Base-by-base conservation (phyloP, 805 yeast genomes). In the Candida chilensis region DNA sequence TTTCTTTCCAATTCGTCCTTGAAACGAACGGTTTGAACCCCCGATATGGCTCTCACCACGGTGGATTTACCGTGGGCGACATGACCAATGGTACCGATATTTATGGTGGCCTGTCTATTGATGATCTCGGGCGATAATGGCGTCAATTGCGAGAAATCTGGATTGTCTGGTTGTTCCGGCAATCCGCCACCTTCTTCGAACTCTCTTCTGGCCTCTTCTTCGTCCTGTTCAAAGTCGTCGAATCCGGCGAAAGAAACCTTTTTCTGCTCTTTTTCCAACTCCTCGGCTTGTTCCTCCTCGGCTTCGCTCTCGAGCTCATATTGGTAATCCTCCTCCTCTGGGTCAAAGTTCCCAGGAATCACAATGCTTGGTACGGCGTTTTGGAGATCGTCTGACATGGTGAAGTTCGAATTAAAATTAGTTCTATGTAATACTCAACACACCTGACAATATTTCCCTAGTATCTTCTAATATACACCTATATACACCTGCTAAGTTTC, bases 1-100 rank as follows among this genome's bases (percentile, higher is more conserved):
- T 92, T 92, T 75, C 99, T 86, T 71, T 92, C 98, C 53, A 92
- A 73, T 67, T 92, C 99, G 65, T 90, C 95, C 71, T 92, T 92
- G 74, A 92, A 92, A 65, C 99, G 82, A 40, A 92, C 99, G 14
- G 99, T 92, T 59, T 94, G 98, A 27, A 94, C 97, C 39, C 98
- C 97, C 3, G 97, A 88, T 44, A 92, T 92, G 40, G 95, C 95
- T 60, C 88, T 80, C 26, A 86, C 95, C 21, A 86, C 95, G 8
- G 95, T 86, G 34, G 87, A 76, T 59, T 86, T 86, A 60, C 95
- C 95, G 67, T 86, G 95, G 34, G 95, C 95, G 44, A 86, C 95
- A 60, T 85, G 95, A 38, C 95, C 95, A 57, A 86, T 86, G 36
- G 95, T 86, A 61, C 99, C 99, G 52, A 92, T 92, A 60, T 92